Evolutionary conservation across 2,329 filamentous ascomycete genomes (phyloP).

Genomic region (Ophiostoma sp.): DNA sequence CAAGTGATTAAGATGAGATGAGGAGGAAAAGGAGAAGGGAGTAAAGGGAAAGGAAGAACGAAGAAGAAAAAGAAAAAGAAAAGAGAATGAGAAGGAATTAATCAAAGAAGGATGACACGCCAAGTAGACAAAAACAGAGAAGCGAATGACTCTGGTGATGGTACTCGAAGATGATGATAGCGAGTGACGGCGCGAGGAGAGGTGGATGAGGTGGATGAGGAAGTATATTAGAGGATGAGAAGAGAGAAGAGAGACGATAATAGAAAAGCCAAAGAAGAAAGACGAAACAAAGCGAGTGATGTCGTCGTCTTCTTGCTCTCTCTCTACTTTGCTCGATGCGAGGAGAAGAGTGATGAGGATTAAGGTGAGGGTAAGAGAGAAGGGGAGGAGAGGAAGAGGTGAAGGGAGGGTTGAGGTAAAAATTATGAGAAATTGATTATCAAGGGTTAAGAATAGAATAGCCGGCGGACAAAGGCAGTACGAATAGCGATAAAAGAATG

Average conservation of each 20-base stretch:
- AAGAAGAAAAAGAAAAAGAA: not conserved
- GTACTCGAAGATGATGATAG: not conserved
- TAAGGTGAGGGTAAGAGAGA: not conserved
- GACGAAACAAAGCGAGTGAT: slow-evolving; percentile 16
- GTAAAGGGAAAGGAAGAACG: not conserved
- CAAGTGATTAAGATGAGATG: not conserved
- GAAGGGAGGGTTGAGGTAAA: not conserved
- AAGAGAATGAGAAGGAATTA: no score
- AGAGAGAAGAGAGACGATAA: not conserved
- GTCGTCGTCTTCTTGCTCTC: slow-evolving; percentile 9
- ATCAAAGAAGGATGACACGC: slow-evolving; percentile 1
- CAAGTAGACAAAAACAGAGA: slow-evolving; percentile 6
- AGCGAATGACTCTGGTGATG: slow-evolving; percentile 13
- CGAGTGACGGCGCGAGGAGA: not conserved
- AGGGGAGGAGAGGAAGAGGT: not conserved
- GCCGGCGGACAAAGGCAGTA: not conserved
- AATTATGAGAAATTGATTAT: not conserved
- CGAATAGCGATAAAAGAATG: slow-evolving; percentile 4
- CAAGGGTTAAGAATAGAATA: slow-evolving; percentile 1
- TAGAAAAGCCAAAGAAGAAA: not conserved
- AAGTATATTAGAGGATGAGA: not conserved
- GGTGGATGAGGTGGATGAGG: no score
- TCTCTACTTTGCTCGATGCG: not conserved
- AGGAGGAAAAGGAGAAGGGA: not conserved
- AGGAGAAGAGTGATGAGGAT: not conserved